Conservation (phyloP, 202 grass and related monocot species). For the Hordeum pubiflorum region DNA sequence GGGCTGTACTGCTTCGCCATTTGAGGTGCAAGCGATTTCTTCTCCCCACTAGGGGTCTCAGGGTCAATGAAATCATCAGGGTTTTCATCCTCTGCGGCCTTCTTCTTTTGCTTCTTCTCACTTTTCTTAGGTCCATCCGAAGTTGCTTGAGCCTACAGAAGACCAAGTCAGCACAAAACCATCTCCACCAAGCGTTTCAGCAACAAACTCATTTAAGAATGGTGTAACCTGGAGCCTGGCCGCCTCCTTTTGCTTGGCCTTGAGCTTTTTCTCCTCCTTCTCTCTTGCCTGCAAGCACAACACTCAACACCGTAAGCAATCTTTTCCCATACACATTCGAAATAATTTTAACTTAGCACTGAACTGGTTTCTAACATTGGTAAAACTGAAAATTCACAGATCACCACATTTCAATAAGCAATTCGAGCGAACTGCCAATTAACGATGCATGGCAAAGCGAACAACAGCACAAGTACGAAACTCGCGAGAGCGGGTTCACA, state of each 20-base stretch:
- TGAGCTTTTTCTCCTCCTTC: conserved; percentile 87
- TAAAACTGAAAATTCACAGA: neutral
- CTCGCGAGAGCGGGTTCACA: neutral
- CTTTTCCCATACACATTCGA: neutral
- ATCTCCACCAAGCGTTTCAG: neutral
- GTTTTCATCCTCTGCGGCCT: conserved; percentile 64
- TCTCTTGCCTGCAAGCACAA: conserved; percentile 52
- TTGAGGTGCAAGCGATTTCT: conserved; percentile 71
- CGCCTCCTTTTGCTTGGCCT: conserved; percentile 76
- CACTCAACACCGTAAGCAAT: neutral
- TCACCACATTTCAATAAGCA: neutral
- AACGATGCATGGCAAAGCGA: neutral
- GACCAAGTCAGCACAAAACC: neutral
- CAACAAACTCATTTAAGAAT: neutral
- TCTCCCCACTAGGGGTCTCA: conserved; percentile 50
- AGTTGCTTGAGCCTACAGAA: conserved; percentile 43
- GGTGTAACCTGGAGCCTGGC: conserved; percentile 67
- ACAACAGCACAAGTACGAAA: neutral
- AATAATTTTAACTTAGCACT: neutral
- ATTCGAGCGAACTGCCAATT: neutral
- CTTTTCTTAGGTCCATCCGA: conserved; percentile 59
- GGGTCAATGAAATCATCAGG: conserved; percentile 80
- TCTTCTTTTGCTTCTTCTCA: conserved; percentile 74
- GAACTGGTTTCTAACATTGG: neutral
- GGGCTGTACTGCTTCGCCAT: conserved; percentile 93